Evolutionary conservation across 2,329 filamentous ascomycete genomes (phyloP), one percentile per base, ranked within the genome.

Genomic region (Alternaria sp.): DNA sequence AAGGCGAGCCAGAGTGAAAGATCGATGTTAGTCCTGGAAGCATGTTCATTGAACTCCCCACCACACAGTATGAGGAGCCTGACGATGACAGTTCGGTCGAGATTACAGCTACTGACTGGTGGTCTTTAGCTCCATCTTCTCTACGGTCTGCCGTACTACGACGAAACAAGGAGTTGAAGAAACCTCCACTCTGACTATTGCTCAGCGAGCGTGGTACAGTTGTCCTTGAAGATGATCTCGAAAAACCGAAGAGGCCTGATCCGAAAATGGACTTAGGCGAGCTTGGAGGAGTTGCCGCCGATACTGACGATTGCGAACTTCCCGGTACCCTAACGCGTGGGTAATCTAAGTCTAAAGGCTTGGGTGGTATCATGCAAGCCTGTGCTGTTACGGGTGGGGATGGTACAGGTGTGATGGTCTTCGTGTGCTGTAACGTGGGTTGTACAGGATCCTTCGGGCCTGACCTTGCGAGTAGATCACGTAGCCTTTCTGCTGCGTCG

Each of bases 241-340:
- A 15, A 23, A 0, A 30, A 0, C 32, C 8, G 1, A 21, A 30
- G n/a, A 28, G n/a, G 2, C n/a, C 8, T 7, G 28, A n/a, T 13
- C 32, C 23, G 26, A 46, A 53, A 25, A 53, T n/a, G 4, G 28
- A 47, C 21, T 28, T 53, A 2, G 26, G 49, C 3, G 57, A 15
- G 5, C 1, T 19, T 2, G 40, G 23, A 2, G 15, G 25, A 1
- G 26, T 25, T 25, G 9, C 17, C 19, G 8, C 1, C 4, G 8
- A 28, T 12, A 6, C 9, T 13, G 40, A 25, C 4, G 32, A 23
- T 19, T 40, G 40, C 6, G 40, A 9, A 21, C 40, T 59, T 36
- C 49, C 49, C 4, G 49, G 40, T 1, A 59, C 49, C 10, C n/a
- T 21, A 15, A 59, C 40, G 32, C 19, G 25, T 23, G 57, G 57